Evolutionary conservation across 2,329 filamentous ascomycete species (phyloP).

Genomic region (Aspergillus hortae): DNA sequence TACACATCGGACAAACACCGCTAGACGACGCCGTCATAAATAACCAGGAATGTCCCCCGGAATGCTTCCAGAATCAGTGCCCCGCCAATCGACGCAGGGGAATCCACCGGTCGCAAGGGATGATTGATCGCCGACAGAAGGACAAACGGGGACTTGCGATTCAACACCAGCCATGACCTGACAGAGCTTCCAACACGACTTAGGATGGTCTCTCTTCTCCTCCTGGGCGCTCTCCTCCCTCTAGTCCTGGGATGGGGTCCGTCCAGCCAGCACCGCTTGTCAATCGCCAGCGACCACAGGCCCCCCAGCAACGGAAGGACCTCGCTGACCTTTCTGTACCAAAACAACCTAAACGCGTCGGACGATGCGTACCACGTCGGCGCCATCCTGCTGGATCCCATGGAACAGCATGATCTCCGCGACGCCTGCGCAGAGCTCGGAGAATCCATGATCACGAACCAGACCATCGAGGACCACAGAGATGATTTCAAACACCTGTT

Average conservation of each 20-base stretch:
- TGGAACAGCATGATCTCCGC: conserved; percentile 34
- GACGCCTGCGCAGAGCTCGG: conserved; percentile 46
- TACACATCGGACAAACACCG: no score
- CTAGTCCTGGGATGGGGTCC: not conserved
- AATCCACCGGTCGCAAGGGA: not conserved
- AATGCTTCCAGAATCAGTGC: not conserved
- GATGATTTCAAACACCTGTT: conserved; percentile 46
- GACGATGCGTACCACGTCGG: conserved; percentile 53
- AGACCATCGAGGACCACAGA: conserved; percentile 41
- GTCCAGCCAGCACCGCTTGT: not conserved
- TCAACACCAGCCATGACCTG: not conserved
- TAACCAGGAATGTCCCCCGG: not conserved
- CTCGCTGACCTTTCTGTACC: conserved; percentile 50
- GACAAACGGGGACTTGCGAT: not conserved
- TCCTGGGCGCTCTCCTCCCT: conserved; percentile 3
- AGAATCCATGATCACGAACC: conserved; percentile 46
- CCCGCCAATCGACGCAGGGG: not conserved
- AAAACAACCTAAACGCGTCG: conserved; percentile 54
- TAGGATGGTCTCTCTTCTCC: conserved; percentile 3
- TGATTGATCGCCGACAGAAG: not conserved
- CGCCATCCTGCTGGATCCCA: conserved; percentile 48
- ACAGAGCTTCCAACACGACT: not conserved
- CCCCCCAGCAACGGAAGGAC: conserved; percentile 33
- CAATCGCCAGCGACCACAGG: not conserved
- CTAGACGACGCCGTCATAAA: not conserved